Base-by-base conservation (phyloP, 2,329 filamentous ascomycete genomes). In the Fusarium decemcellulare region DNA sequence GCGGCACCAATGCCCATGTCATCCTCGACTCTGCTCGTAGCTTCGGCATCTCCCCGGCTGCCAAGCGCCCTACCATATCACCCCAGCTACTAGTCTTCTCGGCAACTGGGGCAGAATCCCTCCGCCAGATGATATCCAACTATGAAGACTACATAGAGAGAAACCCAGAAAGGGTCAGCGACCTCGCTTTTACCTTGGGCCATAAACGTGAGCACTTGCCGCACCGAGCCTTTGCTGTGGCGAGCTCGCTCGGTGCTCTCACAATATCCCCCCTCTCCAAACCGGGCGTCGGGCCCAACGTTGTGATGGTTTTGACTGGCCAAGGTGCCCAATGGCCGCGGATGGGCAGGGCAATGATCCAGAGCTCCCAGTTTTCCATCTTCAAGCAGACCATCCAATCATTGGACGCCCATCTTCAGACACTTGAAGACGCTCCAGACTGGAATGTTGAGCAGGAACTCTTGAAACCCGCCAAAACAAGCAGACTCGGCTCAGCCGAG, bases 1-100 rank as follows among this genome's bases (percentile, higher is more conserved):
- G 81, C 0, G 81, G 81, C 3, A 63, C 77, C 4, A 82, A 82
- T 53, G 79, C 74, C 1, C 81, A 83, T 43, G 75, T 63, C 4
- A 52, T 78, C 32, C 15, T 80, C 8, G 69, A 73, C 7, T 70
- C 70, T 3, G 37, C 61, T 9, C 15, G 32, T 1, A 61, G 52
- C 42, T 66, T 66, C 40, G 23, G 36, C 27, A 16, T 51, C 23
- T 30, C 34, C 30, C 23, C 47, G 0, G 36, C 23, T 30, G 36
- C 47, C 5, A 51, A 27, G 47, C 34, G 36, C 36, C 3, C 47
- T 23, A 15, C 30, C 2, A 30, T 16, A 8, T 36, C 47, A 5
- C 47, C 47, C 6, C 52, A 67, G 12, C 56, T 75, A 1, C 47
- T 75, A 1, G 39, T 69, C 8, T 60, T 61, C 46, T 75, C 72